Evolutionary conservation across 2,329 filamentous ascomycete genomes (phyloP), one percentile per base, ranked within the genome.

Genomic region (Lanzia echinophila): DNA sequence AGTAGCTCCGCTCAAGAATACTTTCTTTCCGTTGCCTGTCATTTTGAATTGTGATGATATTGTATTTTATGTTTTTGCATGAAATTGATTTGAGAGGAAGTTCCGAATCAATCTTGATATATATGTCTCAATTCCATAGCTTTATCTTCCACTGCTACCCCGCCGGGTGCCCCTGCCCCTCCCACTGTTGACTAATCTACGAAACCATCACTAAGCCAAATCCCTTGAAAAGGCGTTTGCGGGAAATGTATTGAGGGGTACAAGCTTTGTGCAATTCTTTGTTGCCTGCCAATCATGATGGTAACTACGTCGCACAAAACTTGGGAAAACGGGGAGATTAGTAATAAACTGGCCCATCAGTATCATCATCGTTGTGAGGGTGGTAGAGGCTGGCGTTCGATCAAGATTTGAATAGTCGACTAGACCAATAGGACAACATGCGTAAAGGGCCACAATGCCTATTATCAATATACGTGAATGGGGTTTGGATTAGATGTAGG

Each of bases 1-100:
- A 17, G 69, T 75, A 1, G 72, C 76, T 19, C 60, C 61, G 6
- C 55, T 63, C 36, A 64, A 49, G 33, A 64, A 59, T 17, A 64
- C 58, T 5, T 38, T 43, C 17, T 52, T 52, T 32, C 43, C 15
- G 45, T 24, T 33, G n/a, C 22, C n/a, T 33, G 53, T 34, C 53
- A 55, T 55, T 6, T 8, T 47, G 8, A 17, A 28, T 28, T 13
- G 19, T 44, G 19, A 15, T 44, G 19, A 20, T 42, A 11, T 31
- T 45, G 41, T 32, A 22, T 19, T 31, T 2, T 12, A 5, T 19
- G 12, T 24, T 15, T 20, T 6, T 34, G 41, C 19, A 20, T 3
- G 12, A 13, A n/a, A n/a, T n/a, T n/a, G n/a, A n/a, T n/a, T n/a
- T n/a, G n/a, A n/a, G n/a, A n/a, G n/a, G n/a, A n/a, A n/a, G n/a